These are phyloP conservation scores for Chernovozyma aurita DNA, from an alignment of 1,139 yeast species.

Conservation along the genomic window DNA sequence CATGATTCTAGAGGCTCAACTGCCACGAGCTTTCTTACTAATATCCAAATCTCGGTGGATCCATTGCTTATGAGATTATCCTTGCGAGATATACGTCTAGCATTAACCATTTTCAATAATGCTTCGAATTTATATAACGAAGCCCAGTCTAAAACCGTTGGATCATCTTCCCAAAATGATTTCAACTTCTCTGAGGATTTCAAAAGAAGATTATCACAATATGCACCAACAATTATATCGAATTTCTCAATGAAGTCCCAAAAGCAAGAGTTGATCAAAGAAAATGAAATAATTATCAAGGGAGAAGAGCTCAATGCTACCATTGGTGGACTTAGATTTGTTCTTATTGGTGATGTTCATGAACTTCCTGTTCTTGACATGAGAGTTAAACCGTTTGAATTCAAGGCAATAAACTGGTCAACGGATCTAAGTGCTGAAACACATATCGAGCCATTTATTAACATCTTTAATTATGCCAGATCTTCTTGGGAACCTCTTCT, in stretches of 20 bases:
- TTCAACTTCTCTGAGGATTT: constrained; percentile 59
- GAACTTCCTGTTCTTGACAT: constrained; percentile 89
- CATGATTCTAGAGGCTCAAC: constrained; percentile 70
- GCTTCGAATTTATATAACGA: constrained; percentile 57
- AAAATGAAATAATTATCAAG: constrained; percentile 43
- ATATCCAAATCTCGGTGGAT: constrained; percentile 69
- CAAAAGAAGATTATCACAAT: constrained; percentile 51
- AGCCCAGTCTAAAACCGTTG: constrained; percentile 18
- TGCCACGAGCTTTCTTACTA: constrained; percentile 51
- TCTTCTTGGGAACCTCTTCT: constrained; percentile 96
- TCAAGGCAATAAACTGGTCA: constrained; percentile 83
- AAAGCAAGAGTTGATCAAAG: constrained; percentile 10
- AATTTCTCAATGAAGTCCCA: constrained; percentile 24
- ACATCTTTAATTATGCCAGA: constrained; percentile 84
- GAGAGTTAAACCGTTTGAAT: constrained; percentile 68
- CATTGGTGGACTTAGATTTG: constrained; percentile 79
- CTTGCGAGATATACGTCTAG: constrained; percentile 79
- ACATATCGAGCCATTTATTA: constrained; percentile 64
- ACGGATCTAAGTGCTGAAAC: constrained; percentile 74
- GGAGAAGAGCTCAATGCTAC: constrained; percentile 72
- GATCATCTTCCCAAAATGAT: constrained; percentile 11
- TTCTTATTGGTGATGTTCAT: constrained; percentile 88
- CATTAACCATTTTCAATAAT: constrained; percentile 63
- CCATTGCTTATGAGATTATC: constrained; percentile 80
- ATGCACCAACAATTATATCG: constrained; percentile 63